Percentiles rank a stretch among this genome's conserved stretches.
These are phyloP conservation scores for Aspergillus haitiensis DNA, from an alignment of 495 filamentous ascomycete genomes.

Conservation along the genomic window DNA sequence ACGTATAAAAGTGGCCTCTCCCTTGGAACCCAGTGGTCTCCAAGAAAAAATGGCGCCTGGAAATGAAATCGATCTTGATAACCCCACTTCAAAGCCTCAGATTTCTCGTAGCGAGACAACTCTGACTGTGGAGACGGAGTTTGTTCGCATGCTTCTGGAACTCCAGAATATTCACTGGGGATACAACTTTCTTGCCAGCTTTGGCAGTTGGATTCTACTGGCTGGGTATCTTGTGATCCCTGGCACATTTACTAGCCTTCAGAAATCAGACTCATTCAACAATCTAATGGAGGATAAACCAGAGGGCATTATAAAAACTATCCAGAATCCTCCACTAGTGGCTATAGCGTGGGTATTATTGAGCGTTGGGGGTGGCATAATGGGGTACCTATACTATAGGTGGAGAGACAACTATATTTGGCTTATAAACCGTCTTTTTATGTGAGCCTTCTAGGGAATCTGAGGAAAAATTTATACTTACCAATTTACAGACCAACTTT, in stretches of 20 bases:
- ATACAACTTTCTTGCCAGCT: constrained; percentile 21
- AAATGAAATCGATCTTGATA: not conserved
- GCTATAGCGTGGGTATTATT: constrained; percentile 27
- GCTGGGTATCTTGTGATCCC: constrained; percentile 41
- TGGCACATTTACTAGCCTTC: constrained; percentile 37
- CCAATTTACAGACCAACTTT: constrained; percentile 2
- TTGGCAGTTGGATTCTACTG: constrained; percentile 32
- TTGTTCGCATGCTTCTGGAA: constrained; percentile 14
- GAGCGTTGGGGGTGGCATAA: constrained; percentile 16
- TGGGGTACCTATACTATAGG: constrained; percentile 22
- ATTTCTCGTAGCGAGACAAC: not conserved
- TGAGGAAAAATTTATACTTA: not conserved
- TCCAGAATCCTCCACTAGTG: constrained; percentile 29
- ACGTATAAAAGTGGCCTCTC: too few species aligned
- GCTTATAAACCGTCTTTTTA: constrained; percentile 24
- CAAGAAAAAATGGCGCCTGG: too few species aligned
- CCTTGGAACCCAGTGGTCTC: too few species aligned
- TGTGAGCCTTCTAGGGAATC: constrained; percentile 1
- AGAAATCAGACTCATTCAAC: constrained; percentile 25
- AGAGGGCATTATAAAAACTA: constrained; percentile 21
- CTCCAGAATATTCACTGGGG: constrained; percentile 18
- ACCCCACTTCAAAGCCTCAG: not conserved
- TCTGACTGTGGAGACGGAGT: constrained; percentile 12
- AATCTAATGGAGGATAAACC: constrained; percentile 15
- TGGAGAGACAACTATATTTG: constrained; percentile 30